Base-by-base conservation (phyloP, 2,329 filamentous ascomycete genomes). In the Onygenales sp. region DNA sequence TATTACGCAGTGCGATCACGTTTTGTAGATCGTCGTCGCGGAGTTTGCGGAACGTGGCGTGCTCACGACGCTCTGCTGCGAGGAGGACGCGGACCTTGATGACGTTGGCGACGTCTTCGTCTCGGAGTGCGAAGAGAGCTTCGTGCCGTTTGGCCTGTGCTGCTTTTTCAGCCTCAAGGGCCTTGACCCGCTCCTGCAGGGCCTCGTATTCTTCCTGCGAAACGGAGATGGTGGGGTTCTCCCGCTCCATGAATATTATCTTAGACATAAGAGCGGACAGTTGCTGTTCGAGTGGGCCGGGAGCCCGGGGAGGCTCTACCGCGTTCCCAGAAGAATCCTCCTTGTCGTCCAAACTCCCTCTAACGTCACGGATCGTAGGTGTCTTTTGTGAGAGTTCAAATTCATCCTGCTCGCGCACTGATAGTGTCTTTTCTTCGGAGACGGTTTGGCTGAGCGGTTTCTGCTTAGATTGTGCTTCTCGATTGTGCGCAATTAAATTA, bases 81-180 rank as follows among this genome's bases (percentile, higher is more conserved):
- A 74, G 63, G 13, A 72, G 54, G 17, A 63, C 65, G 3, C 70
- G 68, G 43, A 73, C 66, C 60, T 69, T 72, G 59, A 73, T 70
- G 56, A 73, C 67, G 55, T 73, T 74, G 50, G 68, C 65, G 1
- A 73, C 66, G 45, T 74, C 72, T 56, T 72, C 69, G 54, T 73
- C 70, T 38, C 72, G 64, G 17, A 74, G 61, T 3, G 65, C 64
- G 58, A 67, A 72, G 47, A 73, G 64, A n/a, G 69, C 67, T 58
- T 70, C 66, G 51, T 74, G 67, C 27, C 69, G 62, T 41, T 65
- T 65, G 47, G 61, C 58, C 61, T 66, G 68, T 1, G 58, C 57
- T 14, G 63, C 63, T 55, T 72, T 72, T 52, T 73, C 69, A 1
- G 60, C 61, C 54, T 72, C 67, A 6, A 73, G 60, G 1, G 60